Evolutionary conservation across 768 basidiomycete genomes (phyloP), one percentile per base, ranked within the genome.

Genomic region (Macrocybe gigantea): DNA sequence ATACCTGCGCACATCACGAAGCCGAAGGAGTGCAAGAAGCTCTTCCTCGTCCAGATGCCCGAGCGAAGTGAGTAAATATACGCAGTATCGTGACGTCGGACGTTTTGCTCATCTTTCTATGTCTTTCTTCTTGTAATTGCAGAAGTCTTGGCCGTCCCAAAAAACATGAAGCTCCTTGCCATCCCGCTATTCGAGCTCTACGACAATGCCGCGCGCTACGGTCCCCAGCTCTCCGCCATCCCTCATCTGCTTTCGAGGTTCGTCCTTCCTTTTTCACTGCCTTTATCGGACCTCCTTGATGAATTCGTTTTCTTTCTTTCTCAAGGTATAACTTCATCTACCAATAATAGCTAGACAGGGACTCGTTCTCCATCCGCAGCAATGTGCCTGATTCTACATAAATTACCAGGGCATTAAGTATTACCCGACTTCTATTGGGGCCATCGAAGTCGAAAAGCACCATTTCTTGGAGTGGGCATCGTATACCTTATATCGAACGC

Each of bases 81-180:
- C 22, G 22, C 22, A 60, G 89, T 79, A 7, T 2, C 22, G 36
- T 36, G 29, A 22, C 38, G 42, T 32, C 38, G 33, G 33, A 40
- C 33, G 31, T n/a, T 31, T 40, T 44, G 33, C 33, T 39, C 40
- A 14, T 36, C 14, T 38, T 29, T 15, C 31, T 30, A 34, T 34
- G 4, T 29, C 7, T 41, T 9, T 33, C 14, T 13, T 33, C 45
- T 46, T 30, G 22, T 22, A 22, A 22, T 22, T 49, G 14, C 65
- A 97, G 95, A 96, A 65, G 89, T 95, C 11, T 82, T 99, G 7
- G 92, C 93, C 0, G 94, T 99, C 3, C 96, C 96, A 0, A 91
- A 90, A 69, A 99, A 99, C 66, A 97, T 98, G 95, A 98, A 98
- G 63, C 80, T 99, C 6, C 82, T 95, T 37, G 95, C 94, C 12